Evolutionary conservation across 148 eudicot genomes (phyloP).

Genomic region (Beta vulgaris): DNA sequence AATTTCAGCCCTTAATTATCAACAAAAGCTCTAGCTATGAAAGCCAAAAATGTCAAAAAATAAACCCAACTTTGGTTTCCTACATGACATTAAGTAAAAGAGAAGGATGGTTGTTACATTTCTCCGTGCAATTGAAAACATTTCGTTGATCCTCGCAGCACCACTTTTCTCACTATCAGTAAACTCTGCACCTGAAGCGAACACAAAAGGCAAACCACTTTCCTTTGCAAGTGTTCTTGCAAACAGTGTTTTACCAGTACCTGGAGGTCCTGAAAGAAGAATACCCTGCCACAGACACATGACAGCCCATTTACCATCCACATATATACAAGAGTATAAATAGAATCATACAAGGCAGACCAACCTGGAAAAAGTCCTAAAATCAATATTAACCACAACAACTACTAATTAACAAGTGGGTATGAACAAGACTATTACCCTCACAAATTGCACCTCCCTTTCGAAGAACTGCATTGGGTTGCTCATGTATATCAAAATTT

Average conservation of each 20-base stretch:
- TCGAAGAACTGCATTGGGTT: slow-evolving; percentile 91
- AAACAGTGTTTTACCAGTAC: slow-evolving; percentile 94
- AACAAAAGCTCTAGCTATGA: slow-evolving; percentile 7
- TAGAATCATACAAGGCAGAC: background rate
- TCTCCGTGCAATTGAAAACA: slow-evolving; percentile 82
- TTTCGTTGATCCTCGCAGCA: slow-evolving; percentile 71
- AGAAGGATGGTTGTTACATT: slow-evolving; percentile 50
- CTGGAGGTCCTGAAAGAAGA: slow-evolving; percentile 92
- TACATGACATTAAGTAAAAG: background rate
- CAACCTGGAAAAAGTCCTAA: background rate
- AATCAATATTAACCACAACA: background rate
- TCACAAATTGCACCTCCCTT: slow-evolving; percentile 72
- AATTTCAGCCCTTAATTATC: slow-evolving; percentile 1
- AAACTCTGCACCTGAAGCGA: slow-evolving; percentile 98
- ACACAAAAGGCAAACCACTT: slow-evolving; percentile 93
- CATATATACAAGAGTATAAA: background rate
- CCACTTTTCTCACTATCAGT: slow-evolving; percentile 95
- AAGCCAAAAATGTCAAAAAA: slow-evolving; percentile 2
- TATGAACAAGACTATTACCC: slow-evolving; percentile 46
- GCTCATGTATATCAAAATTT: slow-evolving; percentile 83
- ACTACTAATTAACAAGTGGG: background rate
- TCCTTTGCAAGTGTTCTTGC: slow-evolving; percentile 82
- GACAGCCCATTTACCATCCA: background rate
- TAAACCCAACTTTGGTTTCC: background rate
- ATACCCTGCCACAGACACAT: slow-evolving; percentile 58